Evolutionary conservation across 179 eudicot species (phyloP).

Genomic region (Vitellaria paradoxa): DNA sequence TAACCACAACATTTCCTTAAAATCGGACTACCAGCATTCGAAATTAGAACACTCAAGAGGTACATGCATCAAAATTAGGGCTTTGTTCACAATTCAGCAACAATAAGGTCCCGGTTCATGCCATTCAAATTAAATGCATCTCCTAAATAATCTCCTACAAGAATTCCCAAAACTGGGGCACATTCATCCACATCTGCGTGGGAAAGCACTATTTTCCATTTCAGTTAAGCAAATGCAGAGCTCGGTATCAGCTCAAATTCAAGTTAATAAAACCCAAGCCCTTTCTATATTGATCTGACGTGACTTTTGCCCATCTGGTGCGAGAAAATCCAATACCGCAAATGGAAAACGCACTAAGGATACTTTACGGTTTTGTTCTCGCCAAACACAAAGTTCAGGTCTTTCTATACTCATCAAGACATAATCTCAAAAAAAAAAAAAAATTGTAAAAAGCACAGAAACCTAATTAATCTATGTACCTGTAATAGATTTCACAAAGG

Average conservation of each 20-base stretch:
- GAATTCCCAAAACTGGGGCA: not conserved
- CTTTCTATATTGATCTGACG: not conserved
- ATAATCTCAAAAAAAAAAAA: not conserved
- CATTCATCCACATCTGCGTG: not conserved
- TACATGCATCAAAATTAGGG: not conserved
- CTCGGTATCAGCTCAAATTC: not conserved
- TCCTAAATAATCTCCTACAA: not conserved
- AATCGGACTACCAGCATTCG: not conserved
- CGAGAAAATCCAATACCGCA: not conserved
- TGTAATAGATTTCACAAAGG: not conserved
- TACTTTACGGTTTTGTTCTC: not conserved
- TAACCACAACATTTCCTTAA: not conserved
- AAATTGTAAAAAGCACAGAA: too few species aligned
- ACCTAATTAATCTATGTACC: not conserved
- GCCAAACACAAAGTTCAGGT: not conserved
- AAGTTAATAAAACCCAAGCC: not conserved
- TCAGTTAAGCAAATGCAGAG: not conserved
- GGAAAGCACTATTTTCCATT: not conserved
- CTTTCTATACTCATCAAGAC: not conserved
- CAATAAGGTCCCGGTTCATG: not conserved
- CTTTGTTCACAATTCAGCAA: not conserved
- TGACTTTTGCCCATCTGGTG: not conserved
- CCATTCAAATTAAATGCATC: not conserved
- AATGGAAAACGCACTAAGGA: not conserved
- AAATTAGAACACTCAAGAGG: not conserved